These are phyloP conservation scores for Posidonia oceanica DNA, from an alignment of 116 monocot genomes.

Conservation along the genomic window DNA sequence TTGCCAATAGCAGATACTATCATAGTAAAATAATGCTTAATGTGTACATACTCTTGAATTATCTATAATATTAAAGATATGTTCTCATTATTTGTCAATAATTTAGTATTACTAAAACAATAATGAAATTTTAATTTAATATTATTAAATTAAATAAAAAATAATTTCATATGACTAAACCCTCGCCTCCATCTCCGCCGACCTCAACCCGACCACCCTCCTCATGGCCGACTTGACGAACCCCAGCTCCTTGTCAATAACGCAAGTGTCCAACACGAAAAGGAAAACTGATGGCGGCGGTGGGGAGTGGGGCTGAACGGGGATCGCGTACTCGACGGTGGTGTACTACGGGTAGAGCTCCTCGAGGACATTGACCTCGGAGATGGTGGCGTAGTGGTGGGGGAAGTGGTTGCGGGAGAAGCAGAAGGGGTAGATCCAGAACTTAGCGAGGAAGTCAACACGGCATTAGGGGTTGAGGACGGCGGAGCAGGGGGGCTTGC, in stretches of 20 bases:
- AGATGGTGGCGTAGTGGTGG: conserved; percentile 58
- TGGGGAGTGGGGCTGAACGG: conserved; percentile 12
- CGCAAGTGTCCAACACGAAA: conserved; percentile 82
- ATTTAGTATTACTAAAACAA: no score
- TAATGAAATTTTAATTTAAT: no score
- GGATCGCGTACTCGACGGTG: conserved; percentile 66
- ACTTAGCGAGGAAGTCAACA: conserved; percentile 82
- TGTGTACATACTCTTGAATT: no score
- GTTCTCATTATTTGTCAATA: no score
- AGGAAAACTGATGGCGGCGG: conserved; percentile 64
- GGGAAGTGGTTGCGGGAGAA: conserved; percentile 93
- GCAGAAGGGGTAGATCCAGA: conserved; percentile 99
- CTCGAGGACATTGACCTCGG: conserved; percentile 65
- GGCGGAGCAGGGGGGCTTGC: conserved; percentile 81
- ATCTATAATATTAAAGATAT: no score
- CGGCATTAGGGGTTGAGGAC: conserved; percentile 71
- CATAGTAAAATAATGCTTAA: no score
- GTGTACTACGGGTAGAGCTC: conserved; percentile 86
- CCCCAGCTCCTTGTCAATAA: conserved; percentile 89
- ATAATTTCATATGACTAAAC: no score
- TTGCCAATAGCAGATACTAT: no score
- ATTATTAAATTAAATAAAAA: no score
- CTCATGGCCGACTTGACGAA: conserved; percentile 73
- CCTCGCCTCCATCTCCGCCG: no score
- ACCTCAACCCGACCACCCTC: conserved; percentile 63